A percentile compares a stretch with the other conserved stretches of the same genome.
Evolutionary conservation across 371 early-diverging fungal genomes (phyloP).

Genomic region (Synchytrium microbalum): DNA sequence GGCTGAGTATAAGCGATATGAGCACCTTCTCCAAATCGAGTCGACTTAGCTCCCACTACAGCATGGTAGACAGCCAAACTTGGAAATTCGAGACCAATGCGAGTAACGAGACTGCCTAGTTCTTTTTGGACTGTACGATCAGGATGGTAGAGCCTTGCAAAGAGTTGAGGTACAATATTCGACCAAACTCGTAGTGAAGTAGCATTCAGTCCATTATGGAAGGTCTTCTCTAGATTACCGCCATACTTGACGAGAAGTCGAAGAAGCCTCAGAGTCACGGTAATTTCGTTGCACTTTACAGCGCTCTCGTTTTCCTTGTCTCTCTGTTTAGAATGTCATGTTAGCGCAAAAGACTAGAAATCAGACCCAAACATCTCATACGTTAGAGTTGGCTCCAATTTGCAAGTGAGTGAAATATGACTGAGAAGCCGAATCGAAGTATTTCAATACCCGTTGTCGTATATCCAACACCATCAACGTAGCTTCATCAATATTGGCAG

Average conservation of each 20-base stretch:
- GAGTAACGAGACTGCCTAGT: slow-evolving; percentile 43
- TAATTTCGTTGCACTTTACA: slow-evolving; percentile 34
- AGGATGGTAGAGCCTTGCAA: slow-evolving; percentile 64
- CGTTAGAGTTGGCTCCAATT: slow-evolving; percentile 5
- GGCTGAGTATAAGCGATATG: slow-evolving; percentile 19
- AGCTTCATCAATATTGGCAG: not conserved
- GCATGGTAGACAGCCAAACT: slow-evolving; percentile 62
- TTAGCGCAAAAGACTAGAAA: too few relatives aligned
- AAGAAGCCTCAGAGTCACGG: slow-evolving; percentile 56
- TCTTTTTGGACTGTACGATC: slow-evolving; percentile 43
- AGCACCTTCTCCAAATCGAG: slow-evolving; percentile 19
- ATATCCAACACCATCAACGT: slow-evolving; percentile 9
- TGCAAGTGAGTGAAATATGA: slow-evolving; percentile 7
- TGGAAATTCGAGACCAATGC: slow-evolving; percentile 55
- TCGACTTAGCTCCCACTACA: slow-evolving; percentile 51
- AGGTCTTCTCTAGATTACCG: slow-evolving; percentile 33
- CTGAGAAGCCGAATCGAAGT: slow-evolving; percentile 7
- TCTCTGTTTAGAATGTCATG: slow-evolving; percentile 1
- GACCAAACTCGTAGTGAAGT: slow-evolving; percentile 56
- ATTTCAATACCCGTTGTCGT: slow-evolving; percentile 10
- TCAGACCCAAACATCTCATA: not conserved
- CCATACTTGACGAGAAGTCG: slow-evolving; percentile 62
- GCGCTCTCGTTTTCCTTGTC: slow-evolving; percentile 17
- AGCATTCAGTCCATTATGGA: slow-evolving; percentile 33
- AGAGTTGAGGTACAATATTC: slow-evolving; percentile 69